These are phyloP conservation scores for Babesia gibsoni DNA, from an alignment of 169 alveolate species.

Conservation along the genomic window DNA sequence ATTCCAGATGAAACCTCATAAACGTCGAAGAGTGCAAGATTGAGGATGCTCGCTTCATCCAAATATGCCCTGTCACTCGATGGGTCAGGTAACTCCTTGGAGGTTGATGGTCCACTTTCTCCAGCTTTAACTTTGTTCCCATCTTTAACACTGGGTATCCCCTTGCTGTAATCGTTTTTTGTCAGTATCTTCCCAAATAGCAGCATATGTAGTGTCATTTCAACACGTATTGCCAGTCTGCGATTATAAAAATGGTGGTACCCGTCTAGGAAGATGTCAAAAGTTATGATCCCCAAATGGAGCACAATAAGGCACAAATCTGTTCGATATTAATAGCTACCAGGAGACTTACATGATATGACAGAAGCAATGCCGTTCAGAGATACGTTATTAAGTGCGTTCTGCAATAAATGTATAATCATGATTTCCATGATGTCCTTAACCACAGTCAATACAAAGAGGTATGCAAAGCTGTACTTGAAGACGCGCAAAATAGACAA, in stretches of 20 bases:
- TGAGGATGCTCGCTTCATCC: constrained; percentile 53
- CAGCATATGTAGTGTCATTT: constrained; percentile 37
- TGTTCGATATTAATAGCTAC: background rate
- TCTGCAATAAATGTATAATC: constrained; percentile 8
- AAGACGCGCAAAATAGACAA: constrained; percentile 40
- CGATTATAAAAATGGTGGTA: constrained; percentile 53
- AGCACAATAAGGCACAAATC: background rate
- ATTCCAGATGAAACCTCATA: constrained; percentile 55
- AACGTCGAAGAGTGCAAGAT: constrained; percentile 61
- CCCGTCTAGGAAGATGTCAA: constrained; percentile 51
- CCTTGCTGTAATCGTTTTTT: constrained; percentile 2
- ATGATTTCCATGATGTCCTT: constrained; percentile 52
- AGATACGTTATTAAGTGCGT: constrained; percentile 5
- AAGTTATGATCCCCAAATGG: constrained; percentile 4
- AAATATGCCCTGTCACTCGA: background rate
- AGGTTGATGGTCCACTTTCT: background rate
- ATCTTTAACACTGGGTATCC: background rate
- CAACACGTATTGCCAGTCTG: constrained; percentile 45
- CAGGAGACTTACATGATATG: constrained; percentile 20
- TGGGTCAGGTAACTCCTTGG: too few species aligned
- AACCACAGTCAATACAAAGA: constrained; percentile 34
- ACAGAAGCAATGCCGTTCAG: constrained; percentile 5
- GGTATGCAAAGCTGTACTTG: constrained; percentile 6
- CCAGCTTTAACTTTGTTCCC: background rate
- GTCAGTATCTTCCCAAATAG: constrained; percentile 52